These are phyloP conservation scores for Metarhizium guizhouense DNA, from an alignment of 2,329 filamentous ascomycete species.

Conservation along the genomic window DNA sequence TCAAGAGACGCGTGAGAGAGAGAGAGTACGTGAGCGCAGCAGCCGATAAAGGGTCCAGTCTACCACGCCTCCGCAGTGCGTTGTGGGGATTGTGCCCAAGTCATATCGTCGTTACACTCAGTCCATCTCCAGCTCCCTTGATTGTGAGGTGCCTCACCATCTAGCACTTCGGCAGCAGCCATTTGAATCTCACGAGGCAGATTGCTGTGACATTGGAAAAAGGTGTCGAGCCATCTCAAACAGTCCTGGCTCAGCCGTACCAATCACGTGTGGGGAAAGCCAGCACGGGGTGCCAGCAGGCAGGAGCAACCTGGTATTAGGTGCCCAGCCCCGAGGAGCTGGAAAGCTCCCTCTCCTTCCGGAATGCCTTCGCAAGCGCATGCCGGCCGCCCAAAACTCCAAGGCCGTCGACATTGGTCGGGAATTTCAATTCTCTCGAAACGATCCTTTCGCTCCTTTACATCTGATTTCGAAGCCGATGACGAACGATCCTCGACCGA, in stretches of 20 bases:
- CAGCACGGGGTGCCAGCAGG: background rate
- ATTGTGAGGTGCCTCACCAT: no score
- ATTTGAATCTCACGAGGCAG: background rate
- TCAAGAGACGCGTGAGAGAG: no score
- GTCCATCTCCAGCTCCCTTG: no score
- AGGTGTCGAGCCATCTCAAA: background rate
- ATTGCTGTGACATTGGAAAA: background rate
- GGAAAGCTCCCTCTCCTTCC: background rate
- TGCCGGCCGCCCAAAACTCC: conserved; percentile 31
- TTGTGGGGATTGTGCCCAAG: no score
- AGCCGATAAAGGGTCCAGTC: no score
- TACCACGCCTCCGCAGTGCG: no score
- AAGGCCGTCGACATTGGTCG: conserved; percentile 35
- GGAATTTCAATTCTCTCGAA: conserved; percentile 44
- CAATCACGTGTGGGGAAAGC: conserved; percentile 2
- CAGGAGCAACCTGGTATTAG: background rate
- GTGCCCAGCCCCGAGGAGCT: background rate
- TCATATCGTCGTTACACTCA: no score
- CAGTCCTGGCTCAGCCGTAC: background rate
- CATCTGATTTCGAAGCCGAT: conserved; percentile 58
- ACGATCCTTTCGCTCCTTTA: conserved; percentile 45
- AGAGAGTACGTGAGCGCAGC: no score
- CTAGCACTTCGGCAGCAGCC: no score
- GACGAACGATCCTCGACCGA: conserved; percentile 50
- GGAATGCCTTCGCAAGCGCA: conserved; percentile 7